Percentiles rank a stretch among this genome's conserved stretches.
These are phyloP conservation scores for Skeletonema potamos DNA, from an alignment of 108 stramenopile species.

Conservation along the genomic window DNA sequence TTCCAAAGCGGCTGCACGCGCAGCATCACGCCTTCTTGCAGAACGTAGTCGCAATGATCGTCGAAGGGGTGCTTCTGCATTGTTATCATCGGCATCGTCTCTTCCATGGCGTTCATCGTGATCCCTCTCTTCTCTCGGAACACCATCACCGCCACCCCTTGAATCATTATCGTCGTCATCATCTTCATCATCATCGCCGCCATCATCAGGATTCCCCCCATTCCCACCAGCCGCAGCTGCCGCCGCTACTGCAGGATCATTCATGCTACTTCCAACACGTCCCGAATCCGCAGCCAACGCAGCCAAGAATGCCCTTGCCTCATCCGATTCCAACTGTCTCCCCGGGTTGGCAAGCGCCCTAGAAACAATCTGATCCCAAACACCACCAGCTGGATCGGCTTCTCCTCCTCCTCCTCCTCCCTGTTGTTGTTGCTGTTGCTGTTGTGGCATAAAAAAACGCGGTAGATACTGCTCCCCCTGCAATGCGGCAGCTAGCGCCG, in stretches of 20 bases:
- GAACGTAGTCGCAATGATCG: constrained; percentile 9
- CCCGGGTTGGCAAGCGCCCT: background rate
- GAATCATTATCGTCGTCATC: constrained; percentile 8
- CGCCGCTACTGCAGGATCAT: background rate
- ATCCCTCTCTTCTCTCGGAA: constrained; percentile 12
- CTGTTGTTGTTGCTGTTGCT: background rate
- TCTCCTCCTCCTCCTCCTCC: background rate
- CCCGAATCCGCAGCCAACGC: constrained; percentile 10
- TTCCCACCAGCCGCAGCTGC: constrained; percentile 13
- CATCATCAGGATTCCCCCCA: constrained; percentile 28
- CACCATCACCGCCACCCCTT: background rate
- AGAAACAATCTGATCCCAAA: constrained; percentile 1
- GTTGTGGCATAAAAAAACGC: background rate
- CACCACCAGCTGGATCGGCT: background rate
- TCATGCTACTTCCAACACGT: no score
- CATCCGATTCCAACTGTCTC: constrained; percentile 4
- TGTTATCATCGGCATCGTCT: constrained; percentile 2
- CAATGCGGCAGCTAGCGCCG: background rate
- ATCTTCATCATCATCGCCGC: constrained; percentile 8
- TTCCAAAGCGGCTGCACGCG: background rate
- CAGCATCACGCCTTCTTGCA: constrained; percentile 1
- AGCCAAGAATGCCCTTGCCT: constrained; percentile 20
- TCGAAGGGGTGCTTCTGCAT: constrained; percentile 6
- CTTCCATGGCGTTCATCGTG: constrained; percentile 28
- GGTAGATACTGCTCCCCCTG: background rate